phyloP scores from a whole-genome alignment of 2,329 filamentous ascomycete genomes.

The Phaeosphaeriaceae sp. region DNA sequence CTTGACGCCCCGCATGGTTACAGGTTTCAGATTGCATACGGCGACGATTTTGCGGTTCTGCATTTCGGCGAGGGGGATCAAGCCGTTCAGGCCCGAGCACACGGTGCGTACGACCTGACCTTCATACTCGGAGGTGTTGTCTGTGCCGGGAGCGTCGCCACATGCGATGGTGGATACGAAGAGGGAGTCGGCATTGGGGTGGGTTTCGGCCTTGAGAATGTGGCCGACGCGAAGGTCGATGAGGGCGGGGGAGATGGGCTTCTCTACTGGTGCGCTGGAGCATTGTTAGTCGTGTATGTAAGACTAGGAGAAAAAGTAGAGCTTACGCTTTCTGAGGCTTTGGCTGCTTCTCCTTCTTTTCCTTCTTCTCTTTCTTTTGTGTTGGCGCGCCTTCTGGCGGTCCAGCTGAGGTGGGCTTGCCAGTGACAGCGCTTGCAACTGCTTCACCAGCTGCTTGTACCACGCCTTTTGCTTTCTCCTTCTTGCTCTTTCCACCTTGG shows the following conservation, averaged over 20 bases:
- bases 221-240: slow-evolving; percentile 97
- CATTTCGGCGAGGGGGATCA: slow-evolving; percentile 94
- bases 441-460: slow-evolving; percentile 61
- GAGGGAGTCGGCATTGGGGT: slow-evolving; percentile 95
- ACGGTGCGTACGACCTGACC: slow-evolving; percentile 92
- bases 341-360: slow-evolving; percentile 88
- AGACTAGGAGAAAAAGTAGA: not conserved
- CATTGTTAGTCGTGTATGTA: slow-evolving; percentile 31
- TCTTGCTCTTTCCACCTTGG: slow-evolving; percentile 55
- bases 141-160: slow-evolving; percentile 82
- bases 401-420: slow-evolving; percentile 43
- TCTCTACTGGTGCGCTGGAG: slow-evolving; percentile 63
- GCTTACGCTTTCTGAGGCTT: slow-evolving; percentile 66
- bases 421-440: slow-evolving; percentile 54
- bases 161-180: slow-evolving; percentile 96
- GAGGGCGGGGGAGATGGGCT: slow-evolving; percentile 79
- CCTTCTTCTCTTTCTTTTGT: slow-evolving; percentile 79
- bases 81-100: slow-evolving; percentile 93
- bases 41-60: slow-evolving; percentile 93
- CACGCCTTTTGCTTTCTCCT: slow-evolving; percentile 58
- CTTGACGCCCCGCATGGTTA: slow-evolving; percentile 95
- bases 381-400: slow-evolving; percentile 52
- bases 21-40: slow-evolving; percentile 97
- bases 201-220: slow-evolving; percentile 93
- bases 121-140: slow-evolving; percentile 90